These are phyloP conservation scores for Samsoniella hepiali DNA, from an alignment of 2,329 filamentous ascomycete species.

Conservation along the genomic window DNA sequence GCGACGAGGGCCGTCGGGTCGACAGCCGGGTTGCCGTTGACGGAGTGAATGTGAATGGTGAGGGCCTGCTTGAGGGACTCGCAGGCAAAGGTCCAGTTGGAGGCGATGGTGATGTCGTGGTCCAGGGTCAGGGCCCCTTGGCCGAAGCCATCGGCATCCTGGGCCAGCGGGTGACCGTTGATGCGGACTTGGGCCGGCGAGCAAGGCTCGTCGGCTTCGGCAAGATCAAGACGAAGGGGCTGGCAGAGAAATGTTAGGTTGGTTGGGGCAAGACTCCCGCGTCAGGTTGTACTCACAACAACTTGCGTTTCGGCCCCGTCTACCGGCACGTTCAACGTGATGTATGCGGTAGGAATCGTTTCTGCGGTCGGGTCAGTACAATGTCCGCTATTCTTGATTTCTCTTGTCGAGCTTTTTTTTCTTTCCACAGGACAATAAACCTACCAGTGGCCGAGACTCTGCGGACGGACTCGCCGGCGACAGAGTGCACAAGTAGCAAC, in stretches of 20 bases:
- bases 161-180: slow-evolving; percentile 42
- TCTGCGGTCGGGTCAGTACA: slow-evolving; percentile 11
- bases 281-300: slow-evolving; percentile 23
- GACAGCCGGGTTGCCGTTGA: slow-evolving; percentile 40
- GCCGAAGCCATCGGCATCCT: slow-evolving; percentile 39
- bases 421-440: neutral
- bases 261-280: neutral
- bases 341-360: slow-evolving; percentile 25
- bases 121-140: slow-evolving; percentile 40
- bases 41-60: slow-evolving; percentile 40
- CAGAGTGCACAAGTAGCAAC: slow-evolving; percentile 24
- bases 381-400: neutral
- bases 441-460: slow-evolving; percentile 9
- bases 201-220: slow-evolving; percentile 44
- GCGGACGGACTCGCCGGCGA: slow-evolving; percentile 5
- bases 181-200: slow-evolving; percentile 45
- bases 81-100: slow-evolving; percentile 48
- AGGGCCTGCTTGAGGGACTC: slow-evolving; percentile 42
- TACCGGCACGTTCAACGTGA: slow-evolving; percentile 26
- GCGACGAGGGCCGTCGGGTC: slow-evolving; percentile 39
- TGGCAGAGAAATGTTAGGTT: slow-evolving; percentile 21
- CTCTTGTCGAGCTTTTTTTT: neutral
- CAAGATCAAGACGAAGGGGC: slow-evolving; percentile 43
- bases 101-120: slow-evolving; percentile 37
- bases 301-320: slow-evolving; percentile 21